Conservation (phyloP, 2,329 filamentous ascomycete species). For the Aspergillus versicolor region DNA sequence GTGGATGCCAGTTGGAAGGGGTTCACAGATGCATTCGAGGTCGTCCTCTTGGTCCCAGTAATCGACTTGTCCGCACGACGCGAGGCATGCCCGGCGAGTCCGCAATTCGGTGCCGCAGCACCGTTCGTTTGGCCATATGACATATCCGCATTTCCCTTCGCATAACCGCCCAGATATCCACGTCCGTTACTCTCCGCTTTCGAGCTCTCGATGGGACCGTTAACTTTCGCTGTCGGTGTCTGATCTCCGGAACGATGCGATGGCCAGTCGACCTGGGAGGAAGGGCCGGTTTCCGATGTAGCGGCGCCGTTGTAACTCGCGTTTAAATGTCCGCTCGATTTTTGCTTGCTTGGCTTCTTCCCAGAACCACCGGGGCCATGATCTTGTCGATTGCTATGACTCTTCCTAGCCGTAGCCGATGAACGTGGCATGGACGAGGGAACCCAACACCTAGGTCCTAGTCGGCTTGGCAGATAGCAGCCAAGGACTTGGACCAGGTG, state of each 20-base stretch:
- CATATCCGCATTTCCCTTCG: slow-evolving; percentile 36
- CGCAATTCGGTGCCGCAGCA: slow-evolving; percentile 30
- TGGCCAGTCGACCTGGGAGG: slow-evolving; percentile 41
- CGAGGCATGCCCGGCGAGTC: slow-evolving; percentile 27
- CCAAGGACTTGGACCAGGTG: slow-evolving; percentile 48
- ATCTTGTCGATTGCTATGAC: slow-evolving; percentile 75
- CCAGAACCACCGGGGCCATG: slow-evolving; percentile 80
- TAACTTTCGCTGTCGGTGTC: slow-evolving; percentile 27
- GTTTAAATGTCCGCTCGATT: slow-evolving; percentile 57
- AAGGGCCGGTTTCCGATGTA: slow-evolving; percentile 34
- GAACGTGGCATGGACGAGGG: slow-evolving; percentile 52
- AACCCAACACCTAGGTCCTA: slow-evolving; percentile 44
- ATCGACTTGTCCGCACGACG: slow-evolving; percentile 32
- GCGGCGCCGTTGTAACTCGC: slow-evolving; percentile 48
- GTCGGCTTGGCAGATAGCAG: slow-evolving; percentile 50
- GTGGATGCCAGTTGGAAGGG: slow-evolving; percentile 77
- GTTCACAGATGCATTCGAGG: slow-evolving; percentile 56
- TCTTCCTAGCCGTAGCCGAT: slow-evolving; percentile 52
- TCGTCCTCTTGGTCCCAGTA: slow-evolving; percentile 32
- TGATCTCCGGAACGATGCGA: slow-evolving; percentile 40
- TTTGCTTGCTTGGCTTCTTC: slow-evolving; percentile 64
- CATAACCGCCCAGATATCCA: slow-evolving; percentile 36
- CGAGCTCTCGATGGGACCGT: slow-evolving; percentile 28
- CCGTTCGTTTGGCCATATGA: slow-evolving; percentile 35
- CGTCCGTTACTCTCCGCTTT: slow-evolving; percentile 38